Base-by-base conservation (phyloP, 140 eudicot species). In the Oenanthe javanica region DNA sequence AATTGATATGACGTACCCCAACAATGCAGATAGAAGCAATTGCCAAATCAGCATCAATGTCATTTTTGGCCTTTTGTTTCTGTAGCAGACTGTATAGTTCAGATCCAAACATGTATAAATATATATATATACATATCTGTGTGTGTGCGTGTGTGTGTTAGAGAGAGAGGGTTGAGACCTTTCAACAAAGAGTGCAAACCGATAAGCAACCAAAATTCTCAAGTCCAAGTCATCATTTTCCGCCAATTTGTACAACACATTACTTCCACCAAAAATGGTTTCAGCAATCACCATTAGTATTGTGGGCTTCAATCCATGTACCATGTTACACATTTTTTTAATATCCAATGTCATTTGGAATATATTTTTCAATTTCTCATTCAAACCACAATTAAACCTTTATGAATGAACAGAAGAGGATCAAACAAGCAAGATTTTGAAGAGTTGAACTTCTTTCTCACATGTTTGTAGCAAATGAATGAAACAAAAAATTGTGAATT, bases 11-110 rank as follows among this genome's bases (percentile, higher is more conserved):
- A 77, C 90, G 61, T 89, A 92, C 97, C 93, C 94, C 54, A 88
- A 84, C 49, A 90, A 66, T 16, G 91, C 97, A 86, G 91, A 83
- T 38, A 88, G 51, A 81, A 83, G 88, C 3, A 85, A 91, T 82
- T 88, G 89, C 75, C 85, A 79, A 48, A 84, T 79, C 40, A 85
- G 54, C 85, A 49, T 85, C 92, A 87, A 78, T 75, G 97, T 89
- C 84, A 92, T 23, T 73, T 84, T 89, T 23, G 94, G 97, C 76
- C 97, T 86, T 63, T 79, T 89, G 54, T 82, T 88, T 91, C 97
- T 92, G 52, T n/a, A 10, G 7, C 13, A 75, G 2, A 47, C 31
- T 4, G 12, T 13, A 25, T n/a, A 59, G 48, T 21, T 47, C 16
- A n/a, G 36, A 75, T 21, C 10, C 31, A 72, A 4, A 40, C 46